phyloP scores from a whole-genome alignment of 768 basidiomycete genomes.

The Piloderma croceum region DNA sequence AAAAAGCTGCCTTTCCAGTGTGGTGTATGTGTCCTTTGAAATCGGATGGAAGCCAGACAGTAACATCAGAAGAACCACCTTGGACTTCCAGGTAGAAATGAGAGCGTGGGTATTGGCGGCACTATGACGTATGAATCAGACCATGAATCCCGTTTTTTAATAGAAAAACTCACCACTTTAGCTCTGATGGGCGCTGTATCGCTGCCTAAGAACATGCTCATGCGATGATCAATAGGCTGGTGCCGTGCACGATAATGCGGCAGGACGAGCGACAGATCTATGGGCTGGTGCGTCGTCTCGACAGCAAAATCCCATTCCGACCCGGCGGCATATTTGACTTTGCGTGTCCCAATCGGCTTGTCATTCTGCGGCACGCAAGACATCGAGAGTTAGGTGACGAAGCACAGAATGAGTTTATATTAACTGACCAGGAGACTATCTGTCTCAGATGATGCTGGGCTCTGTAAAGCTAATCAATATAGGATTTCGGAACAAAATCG shows the following conservation, averaged over 20 bases:
- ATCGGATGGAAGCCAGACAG: constrained; percentile 74
- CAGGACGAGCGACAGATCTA: constrained; percentile 64
- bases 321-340: constrained; percentile 56
- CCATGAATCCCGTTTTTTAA: constrained; percentile 15
- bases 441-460: too few relatives aligned
- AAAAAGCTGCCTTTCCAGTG: constrained; percentile 6
- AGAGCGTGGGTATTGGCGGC: constrained; percentile 47
- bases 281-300: constrained; percentile 43
- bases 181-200: constrained; percentile 53
- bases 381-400: too few relatives aligned
- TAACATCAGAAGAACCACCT: constrained; percentile 63
- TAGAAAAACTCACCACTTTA: constrained; percentile 56
- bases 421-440: too few relatives aligned
- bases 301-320: constrained; percentile 65
- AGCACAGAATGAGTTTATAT: too few relatives aligned
- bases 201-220: constrained; percentile 62
- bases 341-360: constrained; percentile 45
- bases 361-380: too few relatives aligned
- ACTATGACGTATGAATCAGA: constrained; percentile 38
- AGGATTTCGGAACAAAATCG: too few relatives aligned
- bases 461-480: too few relatives aligned
- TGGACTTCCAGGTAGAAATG: constrained; percentile 62
- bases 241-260: constrained; percentile 75
- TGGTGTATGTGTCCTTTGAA: constrained; percentile 60
- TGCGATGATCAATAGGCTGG: constrained; percentile 66